Percentiles rank a stretch among this genome's conserved stretches.
Evolutionary conservation across 495 filamentous ascomycete genomes (phyloP).

Genomic region (Astrothelium macrocarpum): DNA sequence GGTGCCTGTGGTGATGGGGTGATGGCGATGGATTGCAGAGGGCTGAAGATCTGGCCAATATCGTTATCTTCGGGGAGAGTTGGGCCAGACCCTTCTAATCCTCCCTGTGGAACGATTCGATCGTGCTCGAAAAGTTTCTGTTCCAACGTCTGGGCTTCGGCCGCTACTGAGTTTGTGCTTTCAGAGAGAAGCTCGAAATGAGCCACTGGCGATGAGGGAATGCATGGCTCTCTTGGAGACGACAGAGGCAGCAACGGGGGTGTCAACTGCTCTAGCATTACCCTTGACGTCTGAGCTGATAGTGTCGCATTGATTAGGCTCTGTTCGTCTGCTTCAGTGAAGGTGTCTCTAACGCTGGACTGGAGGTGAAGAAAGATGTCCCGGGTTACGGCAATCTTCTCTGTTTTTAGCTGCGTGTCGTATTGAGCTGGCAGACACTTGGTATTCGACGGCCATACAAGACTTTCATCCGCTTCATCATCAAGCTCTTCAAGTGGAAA

Average conservation of each 20-base stretch:
- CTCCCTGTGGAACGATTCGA: conserved; percentile 15
- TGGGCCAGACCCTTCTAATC: conserved; percentile 10
- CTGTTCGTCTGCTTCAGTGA: conserved; percentile 30
- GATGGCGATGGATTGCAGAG: conserved; percentile 21
- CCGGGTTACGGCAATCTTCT: conserved; percentile 39
- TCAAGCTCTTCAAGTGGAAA: not conserved
- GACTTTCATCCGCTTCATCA: conserved; percentile 40
- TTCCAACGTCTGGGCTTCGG: conserved; percentile 43
- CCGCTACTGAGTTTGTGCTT: conserved; percentile 34
- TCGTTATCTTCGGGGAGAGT: conserved; percentile 15
- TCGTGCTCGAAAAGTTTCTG: conserved; percentile 32
- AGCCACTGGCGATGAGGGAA: conserved; percentile 39
- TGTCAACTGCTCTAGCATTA: conserved; percentile 37
- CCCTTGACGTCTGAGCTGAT: conserved; percentile 6
- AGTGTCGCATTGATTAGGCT: conserved; percentile 21
- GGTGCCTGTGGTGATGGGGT: conserved; percentile 15
- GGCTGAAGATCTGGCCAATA: conserved; percentile 10
- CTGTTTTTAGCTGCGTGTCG: conserved; percentile 23
- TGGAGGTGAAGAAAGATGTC: conserved; percentile 35
- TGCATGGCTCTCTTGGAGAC: conserved; percentile 33
- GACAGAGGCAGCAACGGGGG: conserved; percentile 49
- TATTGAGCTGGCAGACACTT: conserved; percentile 22
- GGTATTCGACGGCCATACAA: conserved; percentile 36
- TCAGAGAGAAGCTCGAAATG: conserved; percentile 48
- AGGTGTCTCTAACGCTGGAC: conserved; percentile 30